Evolutionary conservation across 1,139 yeast species (phyloP), one percentile per base, ranked within the genome.

Genomic region (Arxiozyma telluris): DNA sequence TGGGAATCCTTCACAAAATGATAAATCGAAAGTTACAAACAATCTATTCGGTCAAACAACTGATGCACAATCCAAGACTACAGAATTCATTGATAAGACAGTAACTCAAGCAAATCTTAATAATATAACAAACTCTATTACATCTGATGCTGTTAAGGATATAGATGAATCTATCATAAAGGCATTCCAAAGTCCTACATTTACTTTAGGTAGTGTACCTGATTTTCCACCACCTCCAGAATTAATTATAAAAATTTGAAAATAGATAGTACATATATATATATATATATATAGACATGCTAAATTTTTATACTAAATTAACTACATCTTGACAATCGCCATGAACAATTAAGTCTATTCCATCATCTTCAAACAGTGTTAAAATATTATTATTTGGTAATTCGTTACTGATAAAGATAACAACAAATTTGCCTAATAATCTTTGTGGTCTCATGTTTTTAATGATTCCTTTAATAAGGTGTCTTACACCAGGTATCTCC

Each of bases 401-500:
- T 48, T 81, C 85, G 44, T 73, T 72, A 60, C 81, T 81, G 44
- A 81, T 64, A 81, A 84, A 82, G 3, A 82, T 74, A 1, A 81
- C 78, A 53, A 77, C 77, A 0, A 86, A 85, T 52, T 74, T 77
- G 27, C 76, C 76, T 34, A 22, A 74, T 1, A 79, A 73, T 63
- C 83, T 90, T 9, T 75, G 74, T 1, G 79, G 73, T 63, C 82
- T 89, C 9, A 89, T 83, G 2, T 82, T 78, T 56, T 79, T 78
- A 4, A 90, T 80, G 70, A 89, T 73, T 57, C 83, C 84, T 60
- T 81, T 82, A 17, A 87, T 93, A 57, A 89, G 71, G 60, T 86
- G 78, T 66, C 84, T 79, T 15, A 89, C 95, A 0, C 96, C 96
- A 18, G 94, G 96, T 20, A 89, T 93, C 65, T 85, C 84, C 54